Conservation (phyloP, 1,284 basidiomycete genomes). For the Rhodofomes roseus region DNA sequence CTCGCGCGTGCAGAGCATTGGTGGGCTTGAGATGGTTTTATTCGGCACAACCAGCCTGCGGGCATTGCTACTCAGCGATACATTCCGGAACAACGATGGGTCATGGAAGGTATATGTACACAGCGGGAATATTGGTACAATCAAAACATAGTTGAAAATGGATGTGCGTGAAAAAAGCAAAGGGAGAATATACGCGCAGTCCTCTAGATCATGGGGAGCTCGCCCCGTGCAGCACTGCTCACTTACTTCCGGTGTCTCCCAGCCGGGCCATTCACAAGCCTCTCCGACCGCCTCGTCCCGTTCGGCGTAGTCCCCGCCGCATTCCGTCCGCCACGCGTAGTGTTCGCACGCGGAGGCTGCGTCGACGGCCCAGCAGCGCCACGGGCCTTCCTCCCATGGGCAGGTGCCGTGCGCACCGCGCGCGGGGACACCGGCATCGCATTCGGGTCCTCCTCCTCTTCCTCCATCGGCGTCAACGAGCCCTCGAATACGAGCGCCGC, state of each 20-base stretch:
- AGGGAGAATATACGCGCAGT: not conserved
- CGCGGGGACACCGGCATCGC: not conserved
- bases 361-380: not conserved
- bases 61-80: too few species aligned
- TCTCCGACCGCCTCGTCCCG: not conserved
- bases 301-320: not conserved
- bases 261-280: not conserved
- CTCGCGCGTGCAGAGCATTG: too few species aligned
- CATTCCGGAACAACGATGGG: not conserved
- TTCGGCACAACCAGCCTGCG: too few species aligned
- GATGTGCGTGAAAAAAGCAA: not conserved
- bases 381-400: not conserved
- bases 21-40: too few species aligned
- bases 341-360: not conserved
- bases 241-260: not conserved
- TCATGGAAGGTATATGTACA: not conserved
- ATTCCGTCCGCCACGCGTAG: not conserved
- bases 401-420: not conserved
- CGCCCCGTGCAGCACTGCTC: not conserved
- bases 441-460: constrained; percentile 1
- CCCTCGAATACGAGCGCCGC: not conserved
- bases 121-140: not conserved
- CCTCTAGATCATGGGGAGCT: not conserved
- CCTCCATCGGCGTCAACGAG: constrained; percentile 4
- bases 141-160: not conserved